Evolutionary conservation across 2,329 filamentous ascomycete species (phyloP).

Genomic region (Diplodia sapinea): DNA sequence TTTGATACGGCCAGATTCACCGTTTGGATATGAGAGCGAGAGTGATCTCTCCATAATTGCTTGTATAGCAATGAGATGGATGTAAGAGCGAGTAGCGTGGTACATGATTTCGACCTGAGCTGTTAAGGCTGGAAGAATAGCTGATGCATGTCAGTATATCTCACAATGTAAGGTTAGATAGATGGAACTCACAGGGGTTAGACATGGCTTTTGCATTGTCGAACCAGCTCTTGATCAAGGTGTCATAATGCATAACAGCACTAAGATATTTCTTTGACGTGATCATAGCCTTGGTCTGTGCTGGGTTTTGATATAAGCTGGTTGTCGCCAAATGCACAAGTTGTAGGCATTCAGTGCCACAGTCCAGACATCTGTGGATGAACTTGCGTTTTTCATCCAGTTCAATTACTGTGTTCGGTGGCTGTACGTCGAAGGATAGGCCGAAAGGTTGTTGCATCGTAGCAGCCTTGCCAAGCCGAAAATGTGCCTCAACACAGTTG

Average conservation of each 20-base stretch:
- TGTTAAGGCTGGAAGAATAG: background rate
- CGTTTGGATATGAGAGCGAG: slow-evolving; percentile 3
- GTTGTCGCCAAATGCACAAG: slow-evolving; percentile 14
- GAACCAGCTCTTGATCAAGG: slow-evolving; percentile 1
- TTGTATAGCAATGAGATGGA: slow-evolving; percentile 27
- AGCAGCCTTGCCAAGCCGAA: slow-evolving; percentile 4
- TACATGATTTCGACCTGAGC: slow-evolving; percentile 20
- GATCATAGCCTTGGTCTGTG: slow-evolving; percentile 23
- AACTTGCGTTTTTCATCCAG: background rate
- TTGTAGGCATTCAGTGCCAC: background rate
- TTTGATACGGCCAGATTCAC: background rate
- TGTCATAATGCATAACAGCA: slow-evolving; percentile 14
- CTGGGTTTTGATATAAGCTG: slow-evolving; percentile 3
- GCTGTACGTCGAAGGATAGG: slow-evolving; percentile 18
- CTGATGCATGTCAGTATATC: background rate
- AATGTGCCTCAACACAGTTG: slow-evolving; percentile 9
- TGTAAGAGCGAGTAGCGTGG: slow-evolving; percentile 6
- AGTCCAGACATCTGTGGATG: slow-evolving; percentile 6
- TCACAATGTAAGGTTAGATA: background rate
- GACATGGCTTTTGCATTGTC: background rate
- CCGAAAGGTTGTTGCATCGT: slow-evolving; percentile 20
- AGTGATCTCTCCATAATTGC: slow-evolving; percentile 28
- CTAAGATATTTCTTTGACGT: slow-evolving; percentile 9
- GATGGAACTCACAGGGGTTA: background rate
- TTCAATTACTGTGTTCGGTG: background rate